phyloP scores from a whole-genome alignment of 2,329 filamentous ascomycete species.

The Diaporthe batatas region DNA sequence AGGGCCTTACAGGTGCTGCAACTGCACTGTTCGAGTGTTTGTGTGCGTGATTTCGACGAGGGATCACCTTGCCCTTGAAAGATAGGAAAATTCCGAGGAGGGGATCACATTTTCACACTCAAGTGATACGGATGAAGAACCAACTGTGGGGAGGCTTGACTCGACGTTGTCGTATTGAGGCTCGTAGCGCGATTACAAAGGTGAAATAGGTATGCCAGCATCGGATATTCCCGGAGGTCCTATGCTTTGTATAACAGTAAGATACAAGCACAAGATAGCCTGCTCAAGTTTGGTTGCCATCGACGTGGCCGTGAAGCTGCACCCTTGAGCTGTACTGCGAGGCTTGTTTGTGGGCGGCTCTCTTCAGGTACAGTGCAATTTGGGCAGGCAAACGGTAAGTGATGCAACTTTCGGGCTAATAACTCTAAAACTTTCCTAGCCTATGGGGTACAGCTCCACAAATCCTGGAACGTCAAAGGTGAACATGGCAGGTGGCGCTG shows the following conservation, averaged over 20 bases:
- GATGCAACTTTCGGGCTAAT: constrained; percentile 26
- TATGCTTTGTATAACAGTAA: neutral
- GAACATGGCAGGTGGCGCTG: constrained; percentile 2
- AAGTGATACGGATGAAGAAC: neutral
- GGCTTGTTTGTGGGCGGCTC: neutral
- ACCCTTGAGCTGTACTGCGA: neutral
- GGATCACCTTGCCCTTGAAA: neutral
- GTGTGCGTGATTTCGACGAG: constrained; percentile 6
- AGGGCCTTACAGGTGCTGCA: neutral
- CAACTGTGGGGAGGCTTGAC: constrained; percentile 16
- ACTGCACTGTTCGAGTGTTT: neutral
- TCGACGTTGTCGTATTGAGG: constrained; percentile 10
- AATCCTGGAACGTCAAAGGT: constrained; percentile 9
- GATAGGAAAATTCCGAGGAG: neutral
- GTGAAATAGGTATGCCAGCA: neutral
- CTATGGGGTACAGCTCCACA: constrained; percentile 12
- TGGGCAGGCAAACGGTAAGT: neutral
- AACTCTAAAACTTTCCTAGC: constrained; percentile 30
- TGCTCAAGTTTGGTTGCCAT: neutral
- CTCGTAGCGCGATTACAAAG: neutral
- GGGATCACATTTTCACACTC: constrained; percentile 2
- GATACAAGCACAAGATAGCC: neutral
- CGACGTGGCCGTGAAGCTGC: neutral
- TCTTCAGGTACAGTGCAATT: neutral
- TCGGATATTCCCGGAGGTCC: neutral